phyloP scores from a whole-genome alignment of 108 stramenopile species.

The Nitzschia sp. region DNA sequence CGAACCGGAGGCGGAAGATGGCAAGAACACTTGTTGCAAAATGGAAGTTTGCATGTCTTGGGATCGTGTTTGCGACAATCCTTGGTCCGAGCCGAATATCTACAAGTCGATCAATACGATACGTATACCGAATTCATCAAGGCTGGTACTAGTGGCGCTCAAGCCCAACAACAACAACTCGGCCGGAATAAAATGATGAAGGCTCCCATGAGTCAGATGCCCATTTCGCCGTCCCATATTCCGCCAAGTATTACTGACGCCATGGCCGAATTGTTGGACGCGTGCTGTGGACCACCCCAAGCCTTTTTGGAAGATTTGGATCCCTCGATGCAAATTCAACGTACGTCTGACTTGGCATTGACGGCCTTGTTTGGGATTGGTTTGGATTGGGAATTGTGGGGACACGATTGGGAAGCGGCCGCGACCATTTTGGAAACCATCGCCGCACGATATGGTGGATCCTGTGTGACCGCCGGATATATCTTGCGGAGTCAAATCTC shows the following conservation, averaged over 20 bases:
- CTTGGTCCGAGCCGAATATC: slow-evolving; percentile 58
- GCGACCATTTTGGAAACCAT: slow-evolving; percentile 51
- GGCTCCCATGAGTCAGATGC: slow-evolving; percentile 29
- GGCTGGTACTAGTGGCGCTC: slow-evolving; percentile 31
- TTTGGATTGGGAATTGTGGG: slow-evolving; percentile 81
- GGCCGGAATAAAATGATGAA: slow-evolving; percentile 14
- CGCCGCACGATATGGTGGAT: slow-evolving; percentile 54
- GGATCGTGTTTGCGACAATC: slow-evolving; percentile 57
- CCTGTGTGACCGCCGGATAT: slow-evolving; percentile 40
- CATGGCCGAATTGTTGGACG: slow-evolving; percentile 51
- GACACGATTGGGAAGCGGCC: slow-evolving; percentile 48
- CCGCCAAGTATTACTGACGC: slow-evolving; percentile 51
- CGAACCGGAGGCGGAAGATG: slow-evolving; percentile 62
- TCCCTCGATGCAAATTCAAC: slow-evolving; percentile 50
- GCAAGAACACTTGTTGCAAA: slow-evolving; percentile 80
- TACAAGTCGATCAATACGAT: slow-evolving; percentile 20
- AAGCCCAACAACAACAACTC: background rate
- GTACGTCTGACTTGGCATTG: slow-evolving; percentile 76
- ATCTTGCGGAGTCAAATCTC: slow-evolving; percentile 79
- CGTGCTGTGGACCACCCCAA: slow-evolving; percentile 54
- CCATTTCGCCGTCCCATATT: slow-evolving; percentile 37
- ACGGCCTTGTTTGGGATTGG: slow-evolving; percentile 77
- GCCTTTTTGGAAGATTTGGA: slow-evolving; percentile 36
- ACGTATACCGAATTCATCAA: slow-evolving; percentile 35
- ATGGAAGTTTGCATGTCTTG: slow-evolving; percentile 68